A percentile compares a stretch with the other conserved stretches of the same genome.
Conservation (phyloP, 1,284 basidiomycete genomes). For the Marasmius tenuissimus region DNA sequence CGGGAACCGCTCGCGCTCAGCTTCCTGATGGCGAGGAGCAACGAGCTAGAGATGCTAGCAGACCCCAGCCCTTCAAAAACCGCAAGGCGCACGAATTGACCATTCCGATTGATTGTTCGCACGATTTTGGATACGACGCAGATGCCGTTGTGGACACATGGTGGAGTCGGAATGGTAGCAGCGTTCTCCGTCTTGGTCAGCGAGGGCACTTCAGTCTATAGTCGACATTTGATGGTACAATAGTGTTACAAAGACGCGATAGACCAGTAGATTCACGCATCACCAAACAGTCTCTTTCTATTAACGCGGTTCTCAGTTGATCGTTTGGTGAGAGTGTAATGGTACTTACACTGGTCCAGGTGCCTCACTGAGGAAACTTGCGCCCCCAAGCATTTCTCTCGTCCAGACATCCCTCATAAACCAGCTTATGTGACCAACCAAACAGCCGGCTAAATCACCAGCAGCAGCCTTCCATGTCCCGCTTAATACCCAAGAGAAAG, state of each 20-base stretch:
- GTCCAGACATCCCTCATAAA: conserved; percentile 96
- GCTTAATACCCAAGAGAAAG: conserved; percentile 87
- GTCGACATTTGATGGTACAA: background rate
- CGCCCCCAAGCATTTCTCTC: conserved; percentile 83
- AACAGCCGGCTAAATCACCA: conserved; percentile 85
- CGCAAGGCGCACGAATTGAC: conserved; percentile 14
- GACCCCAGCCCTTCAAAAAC: conserved; percentile 5
- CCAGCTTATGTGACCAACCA: conserved; percentile 90
- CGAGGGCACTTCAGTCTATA: background rate
- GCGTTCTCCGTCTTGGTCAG: background rate
- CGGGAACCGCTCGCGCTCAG: conserved; percentile 56
- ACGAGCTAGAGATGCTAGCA: conserved; percentile 14
- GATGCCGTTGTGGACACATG: conserved; percentile 48
- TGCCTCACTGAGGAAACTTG: conserved; percentile 74
- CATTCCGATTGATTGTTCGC: conserved; percentile 4
- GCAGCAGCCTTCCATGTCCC: conserved; percentile 85
- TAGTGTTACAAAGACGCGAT: background rate
- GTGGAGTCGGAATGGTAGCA: conserved; percentile 30
- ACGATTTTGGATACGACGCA: conserved; percentile 51
- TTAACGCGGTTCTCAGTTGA: conserved; percentile 2
- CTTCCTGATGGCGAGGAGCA: conserved; percentile 56
- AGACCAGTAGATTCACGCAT: conserved; percentile 23
- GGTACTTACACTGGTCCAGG: conserved; percentile 75
- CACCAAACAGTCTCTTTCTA: conserved; percentile 70
- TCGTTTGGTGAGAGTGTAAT: conserved; percentile 3